Percentiles rank a stretch among this genome's conserved stretches.
Conservation (phyloP, 495 filamentous ascomycete genomes). For the Physcia stellaris region DNA sequence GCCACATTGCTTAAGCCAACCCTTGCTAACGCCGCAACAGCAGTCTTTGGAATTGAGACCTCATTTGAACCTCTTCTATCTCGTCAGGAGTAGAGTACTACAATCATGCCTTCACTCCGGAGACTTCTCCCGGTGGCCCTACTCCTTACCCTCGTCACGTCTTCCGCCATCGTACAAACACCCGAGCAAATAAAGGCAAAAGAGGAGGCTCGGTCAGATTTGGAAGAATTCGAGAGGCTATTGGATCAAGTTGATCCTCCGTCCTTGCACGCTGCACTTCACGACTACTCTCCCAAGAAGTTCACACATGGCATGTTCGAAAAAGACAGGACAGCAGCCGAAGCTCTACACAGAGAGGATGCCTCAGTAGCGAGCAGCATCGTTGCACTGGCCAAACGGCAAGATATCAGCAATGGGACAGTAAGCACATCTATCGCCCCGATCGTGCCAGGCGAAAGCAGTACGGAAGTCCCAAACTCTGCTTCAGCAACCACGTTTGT, state of each 20-base stretch:
- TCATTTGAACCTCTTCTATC: no score
- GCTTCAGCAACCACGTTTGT: constrained; percentile 1
- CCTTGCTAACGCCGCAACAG: no score
- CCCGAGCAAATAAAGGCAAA: neutral
- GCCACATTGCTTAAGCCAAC: no score
- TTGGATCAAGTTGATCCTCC: constrained; percentile 26
- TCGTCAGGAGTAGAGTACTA: no score
- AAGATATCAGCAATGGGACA: constrained; percentile 11
- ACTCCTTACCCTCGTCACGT: neutral
- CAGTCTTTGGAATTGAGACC: no score
- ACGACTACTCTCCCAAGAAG: constrained; percentile 30
- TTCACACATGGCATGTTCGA: constrained; percentile 39
- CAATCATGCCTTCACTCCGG: no score
- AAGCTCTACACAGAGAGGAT: constrained; percentile 34
- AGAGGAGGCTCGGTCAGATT: constrained; percentile 5
- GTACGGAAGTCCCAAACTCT: neutral
- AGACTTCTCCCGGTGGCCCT: no score
- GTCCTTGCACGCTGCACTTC: constrained; percentile 35
- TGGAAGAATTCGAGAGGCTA: constrained; percentile 22
- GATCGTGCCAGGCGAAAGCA: neutral
- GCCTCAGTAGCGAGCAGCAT: constrained; percentile 28
- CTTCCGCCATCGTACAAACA: neutral
- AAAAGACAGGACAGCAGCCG: constrained; percentile 30
- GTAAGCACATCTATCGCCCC: neutral
- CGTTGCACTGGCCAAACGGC: constrained; percentile 21